These are phyloP conservation scores for Ceratobasidium sp. DNA, from an alignment of 1,284 basidiomycete genomes.

Conservation along the genomic window DNA sequence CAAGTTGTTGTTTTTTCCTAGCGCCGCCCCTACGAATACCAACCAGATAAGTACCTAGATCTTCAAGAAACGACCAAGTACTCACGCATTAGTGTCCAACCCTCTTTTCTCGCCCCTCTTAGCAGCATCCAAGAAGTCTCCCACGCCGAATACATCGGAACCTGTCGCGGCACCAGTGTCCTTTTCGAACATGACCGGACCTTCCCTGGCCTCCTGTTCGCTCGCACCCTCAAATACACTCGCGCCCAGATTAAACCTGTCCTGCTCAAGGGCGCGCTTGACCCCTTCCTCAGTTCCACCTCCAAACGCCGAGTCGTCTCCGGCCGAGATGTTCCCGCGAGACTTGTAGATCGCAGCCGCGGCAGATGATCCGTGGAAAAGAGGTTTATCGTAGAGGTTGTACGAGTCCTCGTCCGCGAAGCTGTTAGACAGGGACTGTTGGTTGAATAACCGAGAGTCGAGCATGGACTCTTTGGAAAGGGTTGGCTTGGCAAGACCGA, in stretches of 20 bases:
- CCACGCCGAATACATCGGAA: constrained; percentile 96
- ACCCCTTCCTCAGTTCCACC: constrained; percentile 97
- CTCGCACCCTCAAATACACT: constrained; percentile 92
- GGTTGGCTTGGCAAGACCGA: constrained; percentile 97
- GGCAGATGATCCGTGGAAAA: constrained; percentile 96
- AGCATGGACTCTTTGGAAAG: constrained; percentile 96
- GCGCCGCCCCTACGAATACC: constrained; percentile 66
- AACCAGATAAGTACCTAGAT: constrained; percentile 11
- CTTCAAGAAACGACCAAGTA: constrained; percentile 50
- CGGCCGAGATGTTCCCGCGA: constrained; percentile 83
- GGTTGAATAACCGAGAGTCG: constrained; percentile 97
- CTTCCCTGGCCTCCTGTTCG: constrained; percentile 86
- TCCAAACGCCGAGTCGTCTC: constrained; percentile 90
- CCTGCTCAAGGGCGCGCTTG: constrained; percentile 89
- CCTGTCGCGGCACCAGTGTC: constrained; percentile 67
- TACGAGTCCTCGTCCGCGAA: constrained; percentile 96
- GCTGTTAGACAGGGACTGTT: constrained; percentile 83
- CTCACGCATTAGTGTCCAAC: constrained; percentile 81
- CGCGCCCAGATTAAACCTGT: constrained; percentile 93
- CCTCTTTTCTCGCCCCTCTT: constrained; percentile 94
- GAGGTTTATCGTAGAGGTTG: constrained; percentile 93
- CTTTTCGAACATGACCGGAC: constrained; percentile 99
- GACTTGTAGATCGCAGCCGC: constrained; percentile 99
- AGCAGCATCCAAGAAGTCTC: constrained; percentile 97
- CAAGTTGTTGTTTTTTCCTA: constrained; percentile 80